Percentiles rank a stretch among this genome's conserved stretches.
phyloP scores from a whole-genome alignment of 148 eudicot species.

The Salicornia ramosissima region DNA sequence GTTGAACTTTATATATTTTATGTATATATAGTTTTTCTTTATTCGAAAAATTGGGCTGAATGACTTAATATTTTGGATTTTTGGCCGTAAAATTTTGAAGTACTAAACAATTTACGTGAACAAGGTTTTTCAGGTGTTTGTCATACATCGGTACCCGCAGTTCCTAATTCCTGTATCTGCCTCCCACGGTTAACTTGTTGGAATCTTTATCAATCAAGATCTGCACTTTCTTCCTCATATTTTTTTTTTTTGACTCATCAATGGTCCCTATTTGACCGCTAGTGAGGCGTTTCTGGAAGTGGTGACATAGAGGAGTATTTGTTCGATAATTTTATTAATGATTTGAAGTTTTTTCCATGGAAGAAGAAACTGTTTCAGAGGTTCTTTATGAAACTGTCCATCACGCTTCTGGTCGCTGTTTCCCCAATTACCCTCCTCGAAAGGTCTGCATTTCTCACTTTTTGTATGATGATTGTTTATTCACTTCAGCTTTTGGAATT shows the following conservation, averaged over 20 bases:
- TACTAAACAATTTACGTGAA: too few relatives aligned
- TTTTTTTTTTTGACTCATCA: not conserved
- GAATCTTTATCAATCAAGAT: constrained; percentile 9
- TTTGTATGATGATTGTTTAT: not conserved
- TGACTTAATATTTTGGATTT: too few relatives aligned
- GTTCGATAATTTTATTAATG: not conserved
- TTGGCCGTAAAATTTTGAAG: too few relatives aligned
- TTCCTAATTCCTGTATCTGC: too few relatives aligned
- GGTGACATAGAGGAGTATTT: not conserved
- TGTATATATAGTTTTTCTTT: too few relatives aligned
- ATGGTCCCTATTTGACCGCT: too few relatives aligned
- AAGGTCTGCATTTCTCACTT: constrained; percentile 23
- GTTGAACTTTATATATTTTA: too few relatives aligned
- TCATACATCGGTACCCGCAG: too few relatives aligned
- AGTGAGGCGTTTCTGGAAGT: not conserved
- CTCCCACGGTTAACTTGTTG: too few relatives aligned
- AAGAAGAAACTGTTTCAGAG: constrained; percentile 33
- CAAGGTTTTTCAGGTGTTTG: too few relatives aligned
- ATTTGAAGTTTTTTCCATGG: constrained; percentile 33
- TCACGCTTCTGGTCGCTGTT: constrained; percentile 60
- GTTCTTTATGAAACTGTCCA: constrained; percentile 63
- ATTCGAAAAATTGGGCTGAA: too few relatives aligned
- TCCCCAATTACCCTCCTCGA: constrained; percentile 71
- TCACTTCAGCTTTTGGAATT: not conserved
- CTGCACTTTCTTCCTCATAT: not conserved